These are phyloP conservation scores for Exophiala lecanii-corni DNA, from an alignment of 2,329 filamentous ascomycete genomes.

Conservation along the genomic window DNA sequence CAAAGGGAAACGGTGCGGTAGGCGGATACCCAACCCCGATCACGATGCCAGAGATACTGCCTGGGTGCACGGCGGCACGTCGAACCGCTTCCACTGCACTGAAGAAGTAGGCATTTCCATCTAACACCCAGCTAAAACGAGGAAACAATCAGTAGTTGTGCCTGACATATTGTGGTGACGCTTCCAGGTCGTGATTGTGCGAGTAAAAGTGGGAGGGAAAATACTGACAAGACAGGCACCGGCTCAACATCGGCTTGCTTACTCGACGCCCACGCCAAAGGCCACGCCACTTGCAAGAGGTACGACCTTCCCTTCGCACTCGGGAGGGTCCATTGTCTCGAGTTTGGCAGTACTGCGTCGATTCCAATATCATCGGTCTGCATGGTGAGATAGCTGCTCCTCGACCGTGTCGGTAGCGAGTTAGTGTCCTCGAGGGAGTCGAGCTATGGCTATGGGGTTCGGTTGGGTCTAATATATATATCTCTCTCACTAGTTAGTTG, in stretches of 20 bases:
- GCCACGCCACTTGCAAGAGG: constrained; percentile 1
- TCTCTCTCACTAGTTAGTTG: no score
- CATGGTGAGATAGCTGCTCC: no score
- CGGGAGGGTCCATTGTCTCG: background rate
- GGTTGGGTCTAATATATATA: no score
- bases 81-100: constrained; percentile 28
- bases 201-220: no score
- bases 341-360: background rate
- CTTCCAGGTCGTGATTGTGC: no score
- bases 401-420: no score
- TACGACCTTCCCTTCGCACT: background rate
- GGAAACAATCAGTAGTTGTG: background rate
- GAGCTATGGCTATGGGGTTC: no score
- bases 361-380: background rate
- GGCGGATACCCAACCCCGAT: constrained; percentile 29
- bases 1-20: constrained; percentile 20
- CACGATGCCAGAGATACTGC: constrained; percentile 25
- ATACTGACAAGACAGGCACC: constrained; percentile 1
- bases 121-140: constrained; percentile 28
- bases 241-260: background rate
- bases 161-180: no score
- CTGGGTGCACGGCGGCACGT: constrained; percentile 17
- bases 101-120: constrained; percentile 30
- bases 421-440: no score
- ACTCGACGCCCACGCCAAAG: background rate